Percentiles rank a stretch among this genome's conserved stretches.
Conservation (phyloP, 106 monocot species). For the Dioscorea alata region DNA sequence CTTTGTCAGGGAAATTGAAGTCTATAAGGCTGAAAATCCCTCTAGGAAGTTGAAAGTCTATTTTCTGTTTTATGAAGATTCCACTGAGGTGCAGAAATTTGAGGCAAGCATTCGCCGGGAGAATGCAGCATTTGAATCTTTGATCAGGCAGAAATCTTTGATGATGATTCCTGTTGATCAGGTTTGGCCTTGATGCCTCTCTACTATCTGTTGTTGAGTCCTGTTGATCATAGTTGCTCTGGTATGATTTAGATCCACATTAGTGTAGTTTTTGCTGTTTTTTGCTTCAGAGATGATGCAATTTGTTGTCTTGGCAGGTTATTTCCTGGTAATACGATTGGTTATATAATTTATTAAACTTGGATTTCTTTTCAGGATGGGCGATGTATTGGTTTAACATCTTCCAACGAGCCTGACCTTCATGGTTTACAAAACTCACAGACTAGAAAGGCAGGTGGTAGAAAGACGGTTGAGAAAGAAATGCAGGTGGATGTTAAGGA, state of each 20-base stretch:
- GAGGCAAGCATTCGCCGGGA: slow-evolving; percentile 88
- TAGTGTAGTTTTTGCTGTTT: too few species aligned
- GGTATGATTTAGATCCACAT: too few species aligned
- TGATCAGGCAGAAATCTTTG: slow-evolving; percentile 96
- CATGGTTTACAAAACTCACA: slow-evolving; percentile 45
- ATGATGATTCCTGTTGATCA: slow-evolving; percentile 98
- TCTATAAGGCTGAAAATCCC: slow-evolving; percentile 92
- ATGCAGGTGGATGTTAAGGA: slow-evolving; percentile 62
- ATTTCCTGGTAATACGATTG: too few species aligned
- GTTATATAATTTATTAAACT: too few species aligned
- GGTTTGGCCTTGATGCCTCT: slow-evolving; percentile 27
- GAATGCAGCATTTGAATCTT: slow-evolving; percentile 91
- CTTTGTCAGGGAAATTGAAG: slow-evolving; percentile 95
- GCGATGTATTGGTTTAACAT: slow-evolving; percentile 38
- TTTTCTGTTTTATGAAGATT: slow-evolving; percentile 96
- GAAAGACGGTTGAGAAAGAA: slow-evolving; percentile 66
- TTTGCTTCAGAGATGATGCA: too few species aligned
- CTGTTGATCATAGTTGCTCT: too few species aligned
- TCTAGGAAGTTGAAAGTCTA: slow-evolving; percentile 72
- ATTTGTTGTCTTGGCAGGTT: too few species aligned
- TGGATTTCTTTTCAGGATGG: slow-evolving; percentile 45
- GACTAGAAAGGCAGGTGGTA: slow-evolving; percentile 94
- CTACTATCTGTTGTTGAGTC: too few species aligned
- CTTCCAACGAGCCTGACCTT: slow-evolving; percentile 39
- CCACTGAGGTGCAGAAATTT: slow-evolving; percentile 90